These are phyloP conservation scores for Sordariomycetes sp. DNA, from an alignment of 2,329 filamentous ascomycete genomes.

Conservation along the genomic window DNA sequence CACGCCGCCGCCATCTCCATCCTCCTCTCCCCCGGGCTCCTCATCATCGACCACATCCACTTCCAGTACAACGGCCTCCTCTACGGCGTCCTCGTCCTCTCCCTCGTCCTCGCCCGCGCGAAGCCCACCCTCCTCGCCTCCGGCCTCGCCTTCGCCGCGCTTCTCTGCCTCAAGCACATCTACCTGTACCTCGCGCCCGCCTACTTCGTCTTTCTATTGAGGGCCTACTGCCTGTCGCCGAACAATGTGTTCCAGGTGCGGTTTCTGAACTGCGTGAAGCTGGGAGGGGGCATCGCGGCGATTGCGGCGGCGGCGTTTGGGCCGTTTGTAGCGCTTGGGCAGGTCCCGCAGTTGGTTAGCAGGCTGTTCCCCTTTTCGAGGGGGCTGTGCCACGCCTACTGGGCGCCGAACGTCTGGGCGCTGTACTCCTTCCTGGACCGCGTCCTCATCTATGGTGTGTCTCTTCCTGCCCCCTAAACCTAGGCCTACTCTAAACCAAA, in stretches of 20 bases:
- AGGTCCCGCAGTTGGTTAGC: slow-evolving; percentile 73
- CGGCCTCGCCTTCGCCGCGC: slow-evolving; percentile 70
- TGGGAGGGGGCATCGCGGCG: slow-evolving; percentile 59
- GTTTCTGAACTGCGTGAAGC: slow-evolving; percentile 71
- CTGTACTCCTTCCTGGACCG: slow-evolving; percentile 89
- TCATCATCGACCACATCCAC: slow-evolving; percentile 97
- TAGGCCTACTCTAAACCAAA: background rate
- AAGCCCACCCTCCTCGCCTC: slow-evolving; percentile 66
- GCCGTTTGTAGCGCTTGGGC: slow-evolving; percentile 71
- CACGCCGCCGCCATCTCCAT: slow-evolving; percentile 85
- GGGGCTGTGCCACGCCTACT: slow-evolving; percentile 93
- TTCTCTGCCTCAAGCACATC: slow-evolving; percentile 95
- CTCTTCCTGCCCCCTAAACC: background rate
- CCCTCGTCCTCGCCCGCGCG: slow-evolving; percentile 70
- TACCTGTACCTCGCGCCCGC: slow-evolving; percentile 93
- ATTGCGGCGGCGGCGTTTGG: slow-evolving; percentile 79
- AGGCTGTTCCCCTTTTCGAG: slow-evolving; percentile 89
- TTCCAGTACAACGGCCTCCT: slow-evolving; percentile 99
- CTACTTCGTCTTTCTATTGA: slow-evolving; percentile 89
- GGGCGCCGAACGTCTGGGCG: slow-evolving; percentile 96
- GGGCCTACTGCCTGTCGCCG: slow-evolving; percentile 75
- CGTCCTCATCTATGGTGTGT: slow-evolving; percentile 66
- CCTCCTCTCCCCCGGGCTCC: slow-evolving; percentile 78
- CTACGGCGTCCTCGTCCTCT: slow-evolving; percentile 82
- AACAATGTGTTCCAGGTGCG: slow-evolving; percentile 66